Base-by-base conservation (phyloP, 768 basidiomycete species). In the Calvatia gigantea region DNA sequence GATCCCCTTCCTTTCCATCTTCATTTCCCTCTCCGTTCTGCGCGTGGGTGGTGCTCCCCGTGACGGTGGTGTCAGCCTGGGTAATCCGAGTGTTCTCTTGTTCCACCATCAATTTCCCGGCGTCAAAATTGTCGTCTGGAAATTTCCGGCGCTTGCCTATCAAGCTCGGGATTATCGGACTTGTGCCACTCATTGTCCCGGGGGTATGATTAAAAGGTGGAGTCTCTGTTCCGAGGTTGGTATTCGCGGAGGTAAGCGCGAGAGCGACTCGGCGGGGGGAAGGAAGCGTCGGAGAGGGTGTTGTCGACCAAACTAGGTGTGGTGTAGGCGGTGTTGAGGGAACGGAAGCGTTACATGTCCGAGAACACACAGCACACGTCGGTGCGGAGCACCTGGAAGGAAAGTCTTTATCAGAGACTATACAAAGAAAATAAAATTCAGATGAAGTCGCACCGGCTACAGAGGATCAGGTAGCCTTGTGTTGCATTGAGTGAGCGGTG, bases 281-380 rank as follows among this genome's bases (percentile, higher is more conserved):
- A 12, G 59, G 61, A 1, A 56, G 66, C 1, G 72, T 68, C 1
- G 68, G 67, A 2, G 64, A 65, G 1, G 73, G 73, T 0, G 71
- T 69, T 3, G 73, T 67, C 0, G 75, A 73, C 62, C 70, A 73
- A 21, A 72, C 70, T 51, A 75, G 66, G 52, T 64, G 68, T 3
- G 75, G 74, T 5, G 75, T 76, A 0, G 74, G 69, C 33, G 72
- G 73, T 37, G 69, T 64, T 14, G 71, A 75, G 14, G 69, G 64
- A 3, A 59, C 65, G 47, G 60, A 64, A 32, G 71, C 67, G 14
- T 67, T 75, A 57, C 79, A 80, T 39, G 72, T 77, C 31, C 78
- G 71, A 17, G 78, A 70, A 57, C 79, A 80, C 25, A 80, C 68
- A 0, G 70, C 58, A 56, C 78, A 80, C 5, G 73, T 75, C 6